phyloP scores from a whole-genome alignment of 1,139 yeast species.

The Yamadazyma pseudoaaseri region DNA sequence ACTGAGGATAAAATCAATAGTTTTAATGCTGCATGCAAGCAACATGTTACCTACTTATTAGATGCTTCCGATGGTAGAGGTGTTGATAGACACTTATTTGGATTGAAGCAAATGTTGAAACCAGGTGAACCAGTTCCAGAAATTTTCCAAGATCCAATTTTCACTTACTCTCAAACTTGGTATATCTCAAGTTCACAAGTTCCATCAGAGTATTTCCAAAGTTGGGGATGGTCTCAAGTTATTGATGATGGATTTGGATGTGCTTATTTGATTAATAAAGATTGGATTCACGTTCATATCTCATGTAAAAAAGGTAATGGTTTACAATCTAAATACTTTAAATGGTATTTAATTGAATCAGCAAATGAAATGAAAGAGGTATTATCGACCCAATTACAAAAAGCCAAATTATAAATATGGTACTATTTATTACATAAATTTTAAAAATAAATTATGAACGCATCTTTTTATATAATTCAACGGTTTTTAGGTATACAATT shows the following conservation, averaged over 20 bases:
- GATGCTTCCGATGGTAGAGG: slow-evolving; percentile 87
- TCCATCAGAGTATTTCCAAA: slow-evolving; percentile 83
- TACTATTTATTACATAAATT: neutral
- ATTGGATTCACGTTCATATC: slow-evolving; percentile 84
- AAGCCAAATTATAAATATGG: slow-evolving; percentile 33
- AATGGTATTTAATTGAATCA: slow-evolving; percentile 69
- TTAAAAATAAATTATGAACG: too few species aligned
- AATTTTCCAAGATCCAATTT: slow-evolving; percentile 75
- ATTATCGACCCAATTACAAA: slow-evolving; percentile 45
- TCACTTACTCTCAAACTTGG: slow-evolving; percentile 79
- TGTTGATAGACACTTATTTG: slow-evolving; percentile 92
- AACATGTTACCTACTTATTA: slow-evolving; percentile 73
- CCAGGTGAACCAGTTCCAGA: slow-evolving; percentile 65
- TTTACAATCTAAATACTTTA: slow-evolving; percentile 64
- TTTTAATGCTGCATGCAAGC: slow-evolving; percentile 69
- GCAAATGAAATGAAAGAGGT: slow-evolving; percentile 80
- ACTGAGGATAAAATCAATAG: slow-evolving; percentile 61
- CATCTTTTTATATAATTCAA: too few species aligned
- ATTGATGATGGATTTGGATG: slow-evolving; percentile 91
- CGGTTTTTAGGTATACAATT: too few species aligned
- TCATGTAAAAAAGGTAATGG: slow-evolving; percentile 73
- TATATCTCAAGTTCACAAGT: slow-evolving; percentile 86
- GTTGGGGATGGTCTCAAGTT: slow-evolving; percentile 97
- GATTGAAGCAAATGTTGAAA: slow-evolving; percentile 71
- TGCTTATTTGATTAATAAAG: slow-evolving; percentile 88